Conservation (phyloP, 1,139 yeast genomes). For the Hansenula anomala region DNA sequence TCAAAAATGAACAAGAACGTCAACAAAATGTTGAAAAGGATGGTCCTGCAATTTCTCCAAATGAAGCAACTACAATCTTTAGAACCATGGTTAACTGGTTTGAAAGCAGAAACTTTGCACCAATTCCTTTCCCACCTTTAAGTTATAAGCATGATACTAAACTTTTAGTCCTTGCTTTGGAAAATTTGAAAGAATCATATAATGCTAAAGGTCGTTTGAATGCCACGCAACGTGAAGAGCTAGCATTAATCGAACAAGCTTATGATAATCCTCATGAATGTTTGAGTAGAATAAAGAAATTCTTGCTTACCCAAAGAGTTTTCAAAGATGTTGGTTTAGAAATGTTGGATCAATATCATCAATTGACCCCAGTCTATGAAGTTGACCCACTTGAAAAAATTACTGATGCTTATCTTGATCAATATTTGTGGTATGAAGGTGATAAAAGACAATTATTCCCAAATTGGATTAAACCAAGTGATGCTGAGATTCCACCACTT, state of each 20-base stretch:
- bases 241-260: slow-evolving; percentile 92
- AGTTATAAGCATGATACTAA: slow-evolving; percentile 93
- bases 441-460: slow-evolving; percentile 87
- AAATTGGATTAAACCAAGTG: slow-evolving; percentile 94
- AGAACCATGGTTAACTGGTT: slow-evolving; percentile 91
- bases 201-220: slow-evolving; percentile 82
- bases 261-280: slow-evolving; percentile 96
- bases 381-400: slow-evolving; percentile 92
- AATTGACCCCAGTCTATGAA: slow-evolving; percentile 78
- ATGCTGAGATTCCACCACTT: slow-evolving; percentile 88
- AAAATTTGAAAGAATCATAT: slow-evolving; percentile 77
- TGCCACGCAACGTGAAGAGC: slow-evolving; percentile 84
- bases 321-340: slow-evolving; percentile 87
- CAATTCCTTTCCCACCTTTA: slow-evolving; percentile 92
- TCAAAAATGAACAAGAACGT: slow-evolving; percentile 86
- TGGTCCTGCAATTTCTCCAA: slow-evolving; percentile 85
- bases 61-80: slow-evolving; percentile 83
- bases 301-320: slow-evolving; percentile 80
- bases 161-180: slow-evolving; percentile 81
- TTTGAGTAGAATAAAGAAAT: slow-evolving; percentile 76
- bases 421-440: slow-evolving; percentile 94
- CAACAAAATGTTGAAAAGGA: slow-evolving; percentile 76
- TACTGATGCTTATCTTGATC: slow-evolving; percentile 94
- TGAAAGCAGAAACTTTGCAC: slow-evolving; percentile 77
- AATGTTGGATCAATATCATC: slow-evolving; percentile 89